These are phyloP conservation scores for Hamigera avellanea DNA, from an alignment of 495 filamentous ascomycete species.

Conservation along the genomic window DNA sequence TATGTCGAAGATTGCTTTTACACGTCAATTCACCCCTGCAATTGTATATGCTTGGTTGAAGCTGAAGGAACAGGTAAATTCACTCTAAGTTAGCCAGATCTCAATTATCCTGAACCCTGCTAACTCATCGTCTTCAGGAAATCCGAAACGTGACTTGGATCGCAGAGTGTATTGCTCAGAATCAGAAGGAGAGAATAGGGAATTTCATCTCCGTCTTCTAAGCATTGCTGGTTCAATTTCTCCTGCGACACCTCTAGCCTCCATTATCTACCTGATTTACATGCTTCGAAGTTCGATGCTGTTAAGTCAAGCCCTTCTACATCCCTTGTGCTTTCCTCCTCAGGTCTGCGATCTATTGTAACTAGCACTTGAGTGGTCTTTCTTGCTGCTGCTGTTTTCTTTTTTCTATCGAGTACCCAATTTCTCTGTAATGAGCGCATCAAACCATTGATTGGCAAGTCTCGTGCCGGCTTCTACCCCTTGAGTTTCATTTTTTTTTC, in stretches of 20 bases:
- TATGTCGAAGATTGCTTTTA: constrained; percentile 88
- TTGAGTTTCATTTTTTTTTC: background rate
- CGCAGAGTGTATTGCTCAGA: constrained; percentile 97
- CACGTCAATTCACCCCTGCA: constrained; percentile 87
- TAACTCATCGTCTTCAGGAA: constrained; percentile 53
- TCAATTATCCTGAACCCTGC: too few species aligned
- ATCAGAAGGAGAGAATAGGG: constrained; percentile 96
- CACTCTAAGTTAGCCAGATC: too few species aligned
- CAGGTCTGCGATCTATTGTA: background rate
- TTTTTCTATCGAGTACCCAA: background rate
- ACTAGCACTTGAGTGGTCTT: background rate
- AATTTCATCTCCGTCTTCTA: constrained; percentile 98
- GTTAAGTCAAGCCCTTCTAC: too few species aligned
- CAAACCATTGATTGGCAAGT: background rate
- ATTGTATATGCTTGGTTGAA: constrained; percentile 98
- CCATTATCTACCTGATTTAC: too few species aligned
- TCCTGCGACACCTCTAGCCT: background rate
- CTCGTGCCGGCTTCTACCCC: background rate
- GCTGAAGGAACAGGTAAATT: constrained; percentile 83
- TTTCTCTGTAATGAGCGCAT: constrained; percentile 1
- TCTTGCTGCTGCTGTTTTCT: background rate
- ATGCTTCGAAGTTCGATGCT: too few species aligned
- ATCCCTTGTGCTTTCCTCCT: constrained; percentile 1
- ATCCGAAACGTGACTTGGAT: constrained; percentile 99
- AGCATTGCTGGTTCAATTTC: constrained; percentile 5